Conservation (phyloP, 495 filamentous ascomycete genomes). For the Aspergillus biplanus region DNA sequence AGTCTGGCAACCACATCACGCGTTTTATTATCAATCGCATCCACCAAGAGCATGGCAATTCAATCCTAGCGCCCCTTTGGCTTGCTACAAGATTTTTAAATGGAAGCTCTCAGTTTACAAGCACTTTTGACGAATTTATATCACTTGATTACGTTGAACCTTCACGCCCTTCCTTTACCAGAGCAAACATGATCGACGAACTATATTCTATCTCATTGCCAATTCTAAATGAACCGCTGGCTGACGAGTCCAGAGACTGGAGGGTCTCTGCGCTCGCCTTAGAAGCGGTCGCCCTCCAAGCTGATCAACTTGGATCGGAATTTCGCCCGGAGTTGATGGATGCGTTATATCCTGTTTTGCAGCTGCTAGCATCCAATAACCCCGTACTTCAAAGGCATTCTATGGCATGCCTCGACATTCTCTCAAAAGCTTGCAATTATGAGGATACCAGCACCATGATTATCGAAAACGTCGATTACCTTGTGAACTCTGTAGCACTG, state of each 20-base stretch:
- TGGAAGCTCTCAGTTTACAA: slow-evolving; percentile 45
- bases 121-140: slow-evolving; percentile 69
- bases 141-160: slow-evolving; percentile 43
- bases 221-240: slow-evolving; percentile 56
- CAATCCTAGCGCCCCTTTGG: slow-evolving; percentile 78
- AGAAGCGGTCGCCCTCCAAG: slow-evolving; percentile 73
- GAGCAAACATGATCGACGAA: slow-evolving; percentile 68
- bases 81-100: slow-evolving; percentile 73
- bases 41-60: slow-evolving; percentile 54
- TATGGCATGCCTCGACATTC: slow-evolving; percentile 78
- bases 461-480: slow-evolving; percentile 92
- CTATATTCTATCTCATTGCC: slow-evolving; percentile 77
- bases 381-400: slow-evolving; percentile 75
- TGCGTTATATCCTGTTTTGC: slow-evolving; percentile 84
- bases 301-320: slow-evolving; percentile 62
- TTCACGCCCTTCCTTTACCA: slow-evolving; percentile 40
- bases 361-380: slow-evolving; percentile 77
- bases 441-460: slow-evolving; percentile 74
- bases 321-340: slow-evolving; percentile 91
- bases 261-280: slow-evolving; percentile 69
- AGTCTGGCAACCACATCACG: slow-evolving; percentile 50
- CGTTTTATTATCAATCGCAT: slow-evolving; percentile 62
- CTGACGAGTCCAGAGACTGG: slow-evolving; percentile 65
- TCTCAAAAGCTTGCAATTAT: slow-evolving; percentile 79
- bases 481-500: slow-evolving; percentile 88